Evolutionary conservation across 331 rosid species (phyloP), one percentile per base, ranked within the genome.

Genomic region (Acacia concinna): DNA sequence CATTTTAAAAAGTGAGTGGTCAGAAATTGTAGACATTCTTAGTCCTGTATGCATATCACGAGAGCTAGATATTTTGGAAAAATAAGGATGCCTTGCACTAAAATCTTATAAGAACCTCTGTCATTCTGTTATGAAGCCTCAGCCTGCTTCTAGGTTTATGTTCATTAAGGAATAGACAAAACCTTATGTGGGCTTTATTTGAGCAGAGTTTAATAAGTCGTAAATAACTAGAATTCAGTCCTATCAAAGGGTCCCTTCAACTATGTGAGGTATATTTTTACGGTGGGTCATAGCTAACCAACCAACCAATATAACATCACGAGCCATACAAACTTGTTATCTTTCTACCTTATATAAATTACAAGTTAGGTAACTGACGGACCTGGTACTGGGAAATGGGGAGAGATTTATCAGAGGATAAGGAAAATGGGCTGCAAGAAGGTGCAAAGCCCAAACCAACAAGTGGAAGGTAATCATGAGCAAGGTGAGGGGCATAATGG

Each of bases 151-250:
- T 63, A 40, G 52, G 78, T 64, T 71, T 63, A 8, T 37, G 23
- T 52, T 70, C 66, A 71, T 62, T 76, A n/a, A 49, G 44, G 72
- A 46, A 68, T 20, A 68, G 57, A 60, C 10, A 3, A 5, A 62
- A 81, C 65, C 76, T 57, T 75, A 25, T 8, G 27, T 27, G 27
- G 1, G 65, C 71, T 77, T n/a, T 76, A 31, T 63, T 37, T 76
- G 10, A 76, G 81, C 60, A 52, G 35, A 68, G 54, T 68, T 41
- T 43, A 23, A 27, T 59, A 10, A 23, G 27, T 73, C 64, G n/a
- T 38, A 43, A 76, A 28, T 54, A 76, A 76, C 56, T 37, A 0
- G 60, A 52, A n/a, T 21, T 56, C 57, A 6, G 57, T 49, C 57
- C 23, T 49, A 20, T 49, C 23, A 20, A 49, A 8, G 31, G 23